Conservation (phyloP, 2,329 filamentous ascomycete genomes). For the Colletotrichum sp. region DNA sequence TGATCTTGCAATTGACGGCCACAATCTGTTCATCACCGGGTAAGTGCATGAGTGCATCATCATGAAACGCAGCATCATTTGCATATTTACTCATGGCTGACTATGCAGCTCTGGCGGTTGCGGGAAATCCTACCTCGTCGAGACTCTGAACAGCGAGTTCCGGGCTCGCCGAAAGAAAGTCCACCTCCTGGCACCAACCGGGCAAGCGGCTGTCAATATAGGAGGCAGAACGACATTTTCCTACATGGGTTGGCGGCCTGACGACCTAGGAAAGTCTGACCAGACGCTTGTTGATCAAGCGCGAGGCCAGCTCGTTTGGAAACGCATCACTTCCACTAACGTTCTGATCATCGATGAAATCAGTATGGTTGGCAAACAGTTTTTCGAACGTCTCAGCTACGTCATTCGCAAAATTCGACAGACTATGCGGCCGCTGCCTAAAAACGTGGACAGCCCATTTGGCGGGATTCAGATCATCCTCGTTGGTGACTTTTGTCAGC, state of each 20-base stretch:
- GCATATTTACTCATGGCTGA: not conserved
- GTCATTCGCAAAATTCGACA: constrained; percentile 33
- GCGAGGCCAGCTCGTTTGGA: constrained; percentile 28
- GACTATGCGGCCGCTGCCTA: not conserved
- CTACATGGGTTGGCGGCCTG: not conserved
- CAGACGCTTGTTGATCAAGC: not conserved
- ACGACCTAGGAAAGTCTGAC: not conserved
- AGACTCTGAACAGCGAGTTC: not conserved
- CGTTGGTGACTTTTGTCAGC: not conserved
- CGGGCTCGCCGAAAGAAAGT: not conserved
- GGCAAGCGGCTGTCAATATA: not conserved
- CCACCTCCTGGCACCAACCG: not conserved
- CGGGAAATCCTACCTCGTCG: not conserved
- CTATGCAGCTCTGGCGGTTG: not conserved
- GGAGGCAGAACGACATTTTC: not conserved
- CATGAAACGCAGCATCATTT: too few relatives aligned
- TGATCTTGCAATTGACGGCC: not conserved
- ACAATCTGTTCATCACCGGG: not conserved
- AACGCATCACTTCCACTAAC: constrained; percentile 48
- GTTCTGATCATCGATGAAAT: constrained; percentile 72
- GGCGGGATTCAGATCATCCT: not conserved
- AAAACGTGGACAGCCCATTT: not conserved
- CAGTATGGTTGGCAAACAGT: constrained; percentile 70
- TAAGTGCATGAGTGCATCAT: not conserved
- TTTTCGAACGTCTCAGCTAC: constrained; percentile 61